Base-by-base conservation (phyloP, 257 asterid genomes). In the Nyctanthes arbortristis region DNA sequence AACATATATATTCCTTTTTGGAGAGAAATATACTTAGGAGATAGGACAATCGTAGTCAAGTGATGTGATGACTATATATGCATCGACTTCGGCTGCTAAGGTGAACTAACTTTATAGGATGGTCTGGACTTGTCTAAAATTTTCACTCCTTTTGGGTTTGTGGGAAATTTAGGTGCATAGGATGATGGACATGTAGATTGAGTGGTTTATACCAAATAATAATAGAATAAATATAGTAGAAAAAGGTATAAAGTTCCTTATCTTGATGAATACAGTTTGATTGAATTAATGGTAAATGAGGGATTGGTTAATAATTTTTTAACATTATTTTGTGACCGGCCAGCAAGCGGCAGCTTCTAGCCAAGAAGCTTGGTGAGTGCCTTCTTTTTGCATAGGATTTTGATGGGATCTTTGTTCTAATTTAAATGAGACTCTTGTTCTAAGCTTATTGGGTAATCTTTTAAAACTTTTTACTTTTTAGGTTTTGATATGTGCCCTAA, bases 391-490 rank as follows among this genome's bases (percentile, higher is more conserved):
- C 59, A 52, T 52, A 3, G 20, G 59, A 52, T 22, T 52, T 13
- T 22, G 59, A 24, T 52, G 59, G 59, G 16, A 22, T 8, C 24
- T 7, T 20, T 52, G 0, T 2, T 9, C 4, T 35, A 33, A n/a
- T 35, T 62, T 62, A n/a, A 33, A 22, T 2, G 9, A 24, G 14
- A 24, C 28, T 24, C 30, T 40, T 22, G 59, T 52, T 52, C 59
- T 52, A 52, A 52, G 59, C 59, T 52, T 62, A 27, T 20, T 33
- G 49, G 67, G 35, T 62, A 62, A 62, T 62, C 1, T 35, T 62
- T 62, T 62, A 8, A 33, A 61, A 8, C 5, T 10, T 32, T 32
- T 10, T 31, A 0, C 12, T 18, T 62, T 62, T 62, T 62, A 20
- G 54, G 67, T 62, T 34, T 62, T 35, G 54, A 35, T 62, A 5